Evolutionary conservation across 192 early-diverging fungal genomes (phyloP), one percentile per base, ranked within the genome.

Genomic region (Lobosporangium transversale): DNA sequence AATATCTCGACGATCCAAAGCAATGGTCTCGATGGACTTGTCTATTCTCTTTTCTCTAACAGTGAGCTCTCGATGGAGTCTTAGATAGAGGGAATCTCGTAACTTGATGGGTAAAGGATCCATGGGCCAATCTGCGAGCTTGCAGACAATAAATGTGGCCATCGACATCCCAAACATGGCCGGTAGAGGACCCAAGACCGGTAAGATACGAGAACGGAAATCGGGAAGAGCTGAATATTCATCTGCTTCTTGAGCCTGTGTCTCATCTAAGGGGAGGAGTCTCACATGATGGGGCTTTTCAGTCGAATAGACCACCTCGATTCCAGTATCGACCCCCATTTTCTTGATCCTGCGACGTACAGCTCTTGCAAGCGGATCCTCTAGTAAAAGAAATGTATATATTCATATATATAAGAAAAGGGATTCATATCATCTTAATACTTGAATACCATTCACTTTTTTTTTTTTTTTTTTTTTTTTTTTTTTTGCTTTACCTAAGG

Each of bases 91-190:
- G 26, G 87, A 85, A 24, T 93, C 87, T 21, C 95, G 90, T 31
- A 85, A 75, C 55, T 94, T 94, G 78, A 91, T 84, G 0, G 91
- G 80, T 29, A 94, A 70, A 1, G 93, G 93, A 42, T 93, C 88
- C 2, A 88, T 86, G 14, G 88, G 88, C 69, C 86, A 90, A 11
- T 73, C 80, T 7, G 89, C 85, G 52, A 93, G 79, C 58, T 80
- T 81, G 18, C 88, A 86, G 40, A 95, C 84, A 6, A 96, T 92
- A 70, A 95, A 90, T 0, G 94, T 92, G 12, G 93, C 96, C 85
- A 98, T 92, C 11, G 92, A 84, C 70, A 91, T 93, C 42, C 96
- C 97, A 84, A 99, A 99, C 66, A 97, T 89, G 18, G 94, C 94
- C 0, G 97, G 97, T 53, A 99, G 81, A 1, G 97, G 96, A 37